Conservation (phyloP, 345 rosid species). For the Hibiscus trionum region DNA sequence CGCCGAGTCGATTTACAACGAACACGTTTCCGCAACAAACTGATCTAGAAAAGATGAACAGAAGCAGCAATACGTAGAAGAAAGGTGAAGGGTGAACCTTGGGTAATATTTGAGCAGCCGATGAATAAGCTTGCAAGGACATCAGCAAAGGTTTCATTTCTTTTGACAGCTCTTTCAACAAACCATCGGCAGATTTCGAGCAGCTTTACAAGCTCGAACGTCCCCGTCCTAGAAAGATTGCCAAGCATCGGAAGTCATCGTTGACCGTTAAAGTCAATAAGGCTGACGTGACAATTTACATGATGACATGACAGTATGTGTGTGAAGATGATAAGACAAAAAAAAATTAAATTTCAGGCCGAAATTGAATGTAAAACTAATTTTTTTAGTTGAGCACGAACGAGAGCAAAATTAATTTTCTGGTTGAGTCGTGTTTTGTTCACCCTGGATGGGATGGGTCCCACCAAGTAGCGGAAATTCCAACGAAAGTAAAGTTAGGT, state of each 20-base stretch:
- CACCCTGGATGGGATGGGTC: too few species aligned
- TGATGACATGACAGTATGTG: too few species aligned
- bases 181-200: constrained; percentile 74
- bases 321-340: too few species aligned
- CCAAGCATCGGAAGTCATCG: constrained; percentile 36
- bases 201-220: constrained; percentile 79
- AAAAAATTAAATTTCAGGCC: too few species aligned
- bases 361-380: too few species aligned
- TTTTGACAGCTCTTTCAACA: constrained; percentile 70
- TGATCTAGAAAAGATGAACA: neutral
- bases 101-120: constrained; percentile 60
- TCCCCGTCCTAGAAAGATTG: constrained; percentile 82
- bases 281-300: too few species aligned
- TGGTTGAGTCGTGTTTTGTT: too few species aligned
- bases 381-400: too few species aligned
- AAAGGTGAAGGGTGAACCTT: constrained; percentile 40
- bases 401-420: too few species aligned
- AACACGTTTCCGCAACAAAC: neutral
- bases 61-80: neutral
- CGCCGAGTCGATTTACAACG: neutral
- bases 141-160: constrained; percentile 53
- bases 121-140: constrained; percentile 61
- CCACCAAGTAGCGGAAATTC: too few species aligned
- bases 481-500: too few species aligned
- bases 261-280: too few species aligned